Conservation (phyloP, 73 alveolate genomes). For the Tetrahymena thermophila region DNA sequence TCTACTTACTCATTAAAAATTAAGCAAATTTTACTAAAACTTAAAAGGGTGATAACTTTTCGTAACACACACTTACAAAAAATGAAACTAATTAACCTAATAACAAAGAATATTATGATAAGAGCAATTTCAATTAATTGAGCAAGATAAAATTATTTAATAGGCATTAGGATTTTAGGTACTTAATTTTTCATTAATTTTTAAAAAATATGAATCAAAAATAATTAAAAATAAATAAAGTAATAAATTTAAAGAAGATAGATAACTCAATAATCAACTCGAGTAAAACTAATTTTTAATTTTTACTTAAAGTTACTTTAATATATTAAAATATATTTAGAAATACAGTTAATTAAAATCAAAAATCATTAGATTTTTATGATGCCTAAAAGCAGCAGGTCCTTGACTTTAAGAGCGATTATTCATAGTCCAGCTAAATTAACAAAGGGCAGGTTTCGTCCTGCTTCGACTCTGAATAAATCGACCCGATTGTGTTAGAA, state of each 20-base stretch:
- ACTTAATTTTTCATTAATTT: not conserved
- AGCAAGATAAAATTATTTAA: not conserved
- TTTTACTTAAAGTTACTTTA: not conserved
- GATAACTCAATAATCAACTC: not conserved
- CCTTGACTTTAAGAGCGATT: not conserved
- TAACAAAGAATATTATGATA: not conserved
- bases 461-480: not conserved
- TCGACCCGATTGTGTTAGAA: not conserved
- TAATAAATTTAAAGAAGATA: not conserved
- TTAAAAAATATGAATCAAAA: no score
- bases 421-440: not conserved
- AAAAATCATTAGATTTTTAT: no score
- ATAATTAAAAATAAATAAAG: not conserved
- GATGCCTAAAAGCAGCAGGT: not conserved
- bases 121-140: not conserved
- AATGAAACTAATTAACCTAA: not conserved
- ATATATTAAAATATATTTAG: not conserved
- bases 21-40: not conserved
- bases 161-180: not conserved
- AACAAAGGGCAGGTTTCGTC: not conserved
- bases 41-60: not conserved
- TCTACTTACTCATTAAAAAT: not conserved
- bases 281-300: not conserved
- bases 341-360: not conserved
- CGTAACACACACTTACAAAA: not conserved